Percentiles rank a stretch among this genome's conserved stretches.
These are phyloP conservation scores for Diddensiella transvaalensis DNA, from an alignment of 805 yeast genomes.

Conservation along the genomic window DNA sequence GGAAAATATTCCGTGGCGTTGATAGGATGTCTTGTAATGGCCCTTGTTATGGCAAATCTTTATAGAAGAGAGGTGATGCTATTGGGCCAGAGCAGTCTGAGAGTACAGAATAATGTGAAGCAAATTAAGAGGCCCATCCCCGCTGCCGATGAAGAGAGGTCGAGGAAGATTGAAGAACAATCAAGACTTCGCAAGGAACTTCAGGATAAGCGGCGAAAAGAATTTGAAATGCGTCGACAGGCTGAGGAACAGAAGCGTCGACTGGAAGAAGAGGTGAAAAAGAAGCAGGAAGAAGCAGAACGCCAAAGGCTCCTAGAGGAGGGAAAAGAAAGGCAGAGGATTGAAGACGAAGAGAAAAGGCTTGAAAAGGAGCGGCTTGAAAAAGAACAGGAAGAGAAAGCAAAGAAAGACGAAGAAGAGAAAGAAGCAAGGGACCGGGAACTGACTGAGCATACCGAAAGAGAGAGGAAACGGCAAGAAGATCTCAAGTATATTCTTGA, in stretches of 20 bases:
- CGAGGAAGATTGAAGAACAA: too few species aligned
- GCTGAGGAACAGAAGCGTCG: background rate
- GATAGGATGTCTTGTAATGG: background rate
- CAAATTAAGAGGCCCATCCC: too few species aligned
- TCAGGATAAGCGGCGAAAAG: too few species aligned
- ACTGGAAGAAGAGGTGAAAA: background rate
- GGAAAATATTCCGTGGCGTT: background rate
- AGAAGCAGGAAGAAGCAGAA: background rate
- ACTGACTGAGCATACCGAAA: background rate
- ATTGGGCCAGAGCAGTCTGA: too few species aligned
- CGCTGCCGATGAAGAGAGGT: too few species aligned
- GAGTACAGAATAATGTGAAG: too few species aligned
- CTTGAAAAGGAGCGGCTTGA: conserved; percentile 3
- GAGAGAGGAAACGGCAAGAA: background rate
- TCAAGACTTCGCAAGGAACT: too few species aligned
- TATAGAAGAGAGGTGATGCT: background rate
- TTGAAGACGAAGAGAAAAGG: background rate
- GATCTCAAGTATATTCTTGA: background rate
- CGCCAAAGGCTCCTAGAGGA: background rate
- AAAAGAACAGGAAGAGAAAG: background rate
- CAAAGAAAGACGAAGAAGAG: conserved; percentile 2
- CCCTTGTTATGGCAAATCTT: background rate
- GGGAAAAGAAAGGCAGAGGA: too few species aligned
- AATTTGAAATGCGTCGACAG: background rate
- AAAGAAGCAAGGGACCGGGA: conserved; percentile 12